Conservation (phyloP, 495 filamentous ascomycete species). For the Aspergillus incahuasiensis region DNA sequence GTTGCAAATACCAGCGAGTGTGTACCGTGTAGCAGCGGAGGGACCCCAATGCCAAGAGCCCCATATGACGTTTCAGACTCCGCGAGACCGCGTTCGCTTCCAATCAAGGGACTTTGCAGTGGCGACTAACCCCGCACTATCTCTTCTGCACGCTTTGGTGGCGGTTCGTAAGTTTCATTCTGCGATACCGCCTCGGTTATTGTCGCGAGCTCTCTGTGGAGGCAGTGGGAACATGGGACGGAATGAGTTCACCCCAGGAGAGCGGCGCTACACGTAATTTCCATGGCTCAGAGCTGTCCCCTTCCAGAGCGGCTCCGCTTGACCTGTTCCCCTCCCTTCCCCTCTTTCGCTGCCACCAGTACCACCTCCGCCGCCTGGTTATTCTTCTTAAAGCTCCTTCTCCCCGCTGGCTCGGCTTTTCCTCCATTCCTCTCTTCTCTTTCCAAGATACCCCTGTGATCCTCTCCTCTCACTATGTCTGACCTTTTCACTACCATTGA, state of each 20-base stretch:
- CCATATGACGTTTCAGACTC: background rate
- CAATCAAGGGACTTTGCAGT: background rate
- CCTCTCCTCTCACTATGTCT: conserved; percentile 30
- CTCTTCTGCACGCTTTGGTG: background rate
- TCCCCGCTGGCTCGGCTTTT: background rate
- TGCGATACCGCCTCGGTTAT: background rate
- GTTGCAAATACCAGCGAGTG: background rate
- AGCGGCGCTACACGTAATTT: background rate
- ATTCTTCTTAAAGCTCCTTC: background rate
- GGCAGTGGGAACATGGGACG: background rate
- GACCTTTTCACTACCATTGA: conserved; percentile 35
- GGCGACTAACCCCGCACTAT: background rate
- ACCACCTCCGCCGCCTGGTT: background rate
- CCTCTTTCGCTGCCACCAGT: background rate
- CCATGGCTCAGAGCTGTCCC: background rate
- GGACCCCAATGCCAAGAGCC: background rate
- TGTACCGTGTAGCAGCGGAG: background rate
- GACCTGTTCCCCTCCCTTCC: background rate
- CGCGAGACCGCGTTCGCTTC: background rate
- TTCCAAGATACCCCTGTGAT: conserved; percentile 18
- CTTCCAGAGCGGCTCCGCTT: background rate
- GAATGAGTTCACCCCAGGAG: background rate
- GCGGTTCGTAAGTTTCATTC: background rate
- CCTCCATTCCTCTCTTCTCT: conserved; percentile 9
- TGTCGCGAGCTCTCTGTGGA: background rate